Evolutionary conservation across 129 eudicot genomes (phyloP).

Genomic region (Tanacetum coccineum): DNA sequence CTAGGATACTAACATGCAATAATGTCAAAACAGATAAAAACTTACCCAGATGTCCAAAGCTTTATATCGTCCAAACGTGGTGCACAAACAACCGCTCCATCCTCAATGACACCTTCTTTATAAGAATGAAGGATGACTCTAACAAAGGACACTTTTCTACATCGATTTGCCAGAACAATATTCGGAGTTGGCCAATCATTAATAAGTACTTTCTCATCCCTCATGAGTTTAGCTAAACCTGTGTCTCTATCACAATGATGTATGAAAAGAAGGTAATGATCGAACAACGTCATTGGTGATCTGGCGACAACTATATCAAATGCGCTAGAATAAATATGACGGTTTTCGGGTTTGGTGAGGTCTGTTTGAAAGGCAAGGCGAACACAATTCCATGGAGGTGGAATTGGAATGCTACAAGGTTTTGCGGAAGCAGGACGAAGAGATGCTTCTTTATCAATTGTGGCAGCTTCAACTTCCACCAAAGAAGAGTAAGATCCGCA

Average conservation of each 20-base stretch:
- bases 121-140: conserved; percentile 69
- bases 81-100: conserved; percentile 90
- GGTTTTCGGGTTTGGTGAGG: conserved; percentile 19
- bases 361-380: conserved; percentile 18
- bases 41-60: conserved; percentile 56
- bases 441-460: conserved; percentile 30
- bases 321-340: conserved; percentile 19
- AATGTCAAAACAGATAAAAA: background rate
- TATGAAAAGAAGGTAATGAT: conserved; percentile 46
- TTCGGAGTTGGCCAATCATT: conserved; percentile 23
- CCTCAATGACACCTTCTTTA: conserved; percentile 83
- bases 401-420: conserved; percentile 50
- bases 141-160: conserved; percentile 45
- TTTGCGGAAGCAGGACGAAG: conserved; percentile 55
- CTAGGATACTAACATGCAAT: too few species aligned
- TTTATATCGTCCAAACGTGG: conserved; percentile 59
- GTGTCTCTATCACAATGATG: conserved; percentile 22
- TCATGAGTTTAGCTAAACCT: conserved; percentile 39
- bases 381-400: conserved; percentile 78
- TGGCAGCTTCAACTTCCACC: conserved; percentile 49
- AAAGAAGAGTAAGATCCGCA: conserved; percentile 51
- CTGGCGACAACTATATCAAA: conserved; percentile 50
- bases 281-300: conserved; percentile 44
- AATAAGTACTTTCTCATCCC: conserved; percentile 37
- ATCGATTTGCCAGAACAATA: conserved; percentile 13